phyloP scores from a whole-genome alignment of 371 early-diverging fungal genomes.

The Mortierella sp. region DNA sequence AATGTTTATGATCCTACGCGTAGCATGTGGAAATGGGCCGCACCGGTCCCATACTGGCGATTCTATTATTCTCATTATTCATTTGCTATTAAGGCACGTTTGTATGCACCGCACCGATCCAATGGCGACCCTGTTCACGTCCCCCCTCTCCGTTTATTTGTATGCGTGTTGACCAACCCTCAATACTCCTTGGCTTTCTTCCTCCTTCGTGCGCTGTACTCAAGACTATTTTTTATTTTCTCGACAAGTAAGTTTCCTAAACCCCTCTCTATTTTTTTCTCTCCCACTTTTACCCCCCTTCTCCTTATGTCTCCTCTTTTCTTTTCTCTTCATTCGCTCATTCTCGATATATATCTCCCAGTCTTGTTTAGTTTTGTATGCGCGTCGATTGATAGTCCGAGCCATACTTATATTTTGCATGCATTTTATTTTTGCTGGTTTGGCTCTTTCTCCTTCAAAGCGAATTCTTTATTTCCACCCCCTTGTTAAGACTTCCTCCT shows the following conservation, averaged over 20 bases:
- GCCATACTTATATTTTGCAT: not conserved
- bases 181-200: not conserved
- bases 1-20: no score
- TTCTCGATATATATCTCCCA: not conserved
- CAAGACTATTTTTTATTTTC: not conserved
- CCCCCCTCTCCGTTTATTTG: no score
- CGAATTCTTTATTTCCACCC: not conserved
- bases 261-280: not conserved
- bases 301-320: not conserved
- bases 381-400: not conserved
- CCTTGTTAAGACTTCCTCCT: conserved; percentile 3
- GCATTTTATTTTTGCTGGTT: not conserved
- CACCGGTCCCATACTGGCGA: not conserved
- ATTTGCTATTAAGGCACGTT: no score
- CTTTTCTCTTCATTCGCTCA: not conserved
- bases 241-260: not conserved
- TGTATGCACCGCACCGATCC: no score
- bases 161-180: no score
- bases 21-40: not conserved
- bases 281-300: not conserved
- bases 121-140: no score
- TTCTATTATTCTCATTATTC: not conserved
- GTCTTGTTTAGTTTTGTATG: not conserved
- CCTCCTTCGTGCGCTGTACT: not conserved
- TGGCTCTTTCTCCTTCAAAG: not conserved